These are phyloP conservation scores for Myxozyma lipomycoides DNA, from an alignment of 805 yeast species.

Conservation along the genomic window DNA sequence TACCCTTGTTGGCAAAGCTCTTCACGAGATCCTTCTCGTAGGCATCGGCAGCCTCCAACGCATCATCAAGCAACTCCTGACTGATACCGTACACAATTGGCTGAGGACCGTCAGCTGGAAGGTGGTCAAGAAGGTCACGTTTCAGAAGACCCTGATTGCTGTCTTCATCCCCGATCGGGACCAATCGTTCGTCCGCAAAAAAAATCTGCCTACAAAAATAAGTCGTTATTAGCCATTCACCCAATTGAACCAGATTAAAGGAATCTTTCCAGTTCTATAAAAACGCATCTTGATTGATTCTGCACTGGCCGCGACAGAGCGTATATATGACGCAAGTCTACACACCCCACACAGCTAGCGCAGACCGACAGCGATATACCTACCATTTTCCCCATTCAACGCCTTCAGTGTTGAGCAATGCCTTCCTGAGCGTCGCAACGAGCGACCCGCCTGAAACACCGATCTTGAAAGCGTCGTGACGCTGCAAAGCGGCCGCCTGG, in stretches of 20 bases:
- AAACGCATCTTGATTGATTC: too few species aligned
- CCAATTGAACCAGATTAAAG: too few species aligned
- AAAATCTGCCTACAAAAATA: constrained; percentile 68
- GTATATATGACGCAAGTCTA: neutral
- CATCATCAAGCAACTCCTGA: constrained; percentile 63
- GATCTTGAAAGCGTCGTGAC: constrained; percentile 73
- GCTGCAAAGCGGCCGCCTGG: constrained; percentile 68
- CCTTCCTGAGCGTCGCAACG: constrained; percentile 80
- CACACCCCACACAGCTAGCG: neutral
- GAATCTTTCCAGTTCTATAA: too few species aligned
- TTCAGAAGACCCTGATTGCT: constrained; percentile 90
- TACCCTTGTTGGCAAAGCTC: constrained; percentile 80
- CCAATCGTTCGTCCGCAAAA: constrained; percentile 94
- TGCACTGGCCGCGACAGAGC: too few species aligned
- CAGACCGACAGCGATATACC: too few species aligned
- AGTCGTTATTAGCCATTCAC: too few species aligned
- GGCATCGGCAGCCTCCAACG: constrained; percentile 87
- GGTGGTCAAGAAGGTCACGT: constrained; percentile 69
- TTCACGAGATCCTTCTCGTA: constrained; percentile 82
- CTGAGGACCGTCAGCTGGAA: constrained; percentile 46
- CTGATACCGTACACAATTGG: constrained; percentile 85
- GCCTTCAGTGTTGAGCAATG: constrained; percentile 68
- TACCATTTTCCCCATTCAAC: constrained; percentile 87
- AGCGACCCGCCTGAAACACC: constrained; percentile 93
- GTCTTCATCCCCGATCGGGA: constrained; percentile 75